Evolutionary conservation across 345 rosid species (phyloP).

Genomic region (Eutrema heterophyllum): DNA sequence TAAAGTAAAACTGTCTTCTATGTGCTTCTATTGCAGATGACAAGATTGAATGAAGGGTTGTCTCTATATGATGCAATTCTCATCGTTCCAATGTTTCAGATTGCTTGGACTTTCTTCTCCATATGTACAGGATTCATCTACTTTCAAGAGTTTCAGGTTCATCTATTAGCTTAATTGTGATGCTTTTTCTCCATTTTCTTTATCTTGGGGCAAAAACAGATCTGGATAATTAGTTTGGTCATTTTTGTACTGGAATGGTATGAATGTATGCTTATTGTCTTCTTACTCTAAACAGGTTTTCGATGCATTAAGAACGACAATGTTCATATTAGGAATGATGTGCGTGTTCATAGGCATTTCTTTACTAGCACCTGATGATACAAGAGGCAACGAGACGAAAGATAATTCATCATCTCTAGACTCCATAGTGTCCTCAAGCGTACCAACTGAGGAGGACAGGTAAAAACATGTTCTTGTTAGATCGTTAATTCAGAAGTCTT

Average conservation of each 20-base stretch:
- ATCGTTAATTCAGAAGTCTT: neutral
- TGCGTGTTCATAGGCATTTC: constrained; percentile 88
- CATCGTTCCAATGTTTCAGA: constrained; percentile 99
- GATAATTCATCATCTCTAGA: constrained; percentile 52
- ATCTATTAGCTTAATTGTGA: constrained; percentile 7
- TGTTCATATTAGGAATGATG: constrained; percentile 91
- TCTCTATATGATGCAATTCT: constrained; percentile 89
- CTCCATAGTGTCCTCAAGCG: constrained; percentile 48
- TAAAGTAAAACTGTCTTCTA: neutral
- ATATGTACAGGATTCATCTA: constrained; percentile 96
- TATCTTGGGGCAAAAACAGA: neutral
- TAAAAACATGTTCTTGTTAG: neutral
- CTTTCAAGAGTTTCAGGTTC: constrained; percentile 98
- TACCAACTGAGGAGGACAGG: constrained; percentile 70
- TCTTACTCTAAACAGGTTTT: constrained; percentile 54
- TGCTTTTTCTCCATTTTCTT: neutral
- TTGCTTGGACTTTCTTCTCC: constrained; percentile 99
- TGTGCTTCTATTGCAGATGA: constrained; percentile 55
- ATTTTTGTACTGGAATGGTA: neutral
- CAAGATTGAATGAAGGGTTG: constrained; percentile 94
- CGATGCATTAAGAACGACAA: constrained; percentile 78
- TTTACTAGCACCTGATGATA: constrained; percentile 91
- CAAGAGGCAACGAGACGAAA: constrained; percentile 73
- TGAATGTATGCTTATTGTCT: neutral
- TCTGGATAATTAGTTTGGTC: neutral